These are phyloP conservation scores for Pythium folliculosum DNA, from an alignment of 352 stramenopile species.

Conservation along the genomic window DNA sequence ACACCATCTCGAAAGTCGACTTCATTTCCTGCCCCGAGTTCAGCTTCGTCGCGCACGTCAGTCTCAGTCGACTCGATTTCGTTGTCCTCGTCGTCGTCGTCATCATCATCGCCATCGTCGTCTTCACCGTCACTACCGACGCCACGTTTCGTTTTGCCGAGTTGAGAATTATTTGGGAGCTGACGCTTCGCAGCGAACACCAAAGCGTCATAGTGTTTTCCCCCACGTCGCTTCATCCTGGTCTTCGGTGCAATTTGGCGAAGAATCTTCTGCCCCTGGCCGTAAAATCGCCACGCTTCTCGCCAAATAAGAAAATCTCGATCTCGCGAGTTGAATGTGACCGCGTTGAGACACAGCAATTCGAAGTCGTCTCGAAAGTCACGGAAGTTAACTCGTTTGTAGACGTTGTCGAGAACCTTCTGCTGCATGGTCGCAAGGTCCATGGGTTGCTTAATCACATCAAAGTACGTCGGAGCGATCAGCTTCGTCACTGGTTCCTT, in stretches of 20 bases:
- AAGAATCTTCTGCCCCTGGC: constrained; percentile 72
- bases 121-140: constrained; percentile 27
- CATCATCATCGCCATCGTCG: constrained; percentile 32
- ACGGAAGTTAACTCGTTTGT: constrained; percentile 73
- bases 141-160: constrained; percentile 48
- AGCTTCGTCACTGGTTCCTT: constrained; percentile 92
- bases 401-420: constrained; percentile 69
- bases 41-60: background rate
- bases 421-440: constrained; percentile 89
- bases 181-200: constrained; percentile 77
- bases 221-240: constrained; percentile 75
- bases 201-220: constrained; percentile 69
- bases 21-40: background rate
- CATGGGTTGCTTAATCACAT: constrained; percentile 93
- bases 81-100: constrained; percentile 26
- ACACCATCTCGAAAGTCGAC: background rate
- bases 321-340: constrained; percentile 94
- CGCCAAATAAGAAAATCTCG: constrained; percentile 91
- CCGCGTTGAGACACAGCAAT: constrained; percentile 94
- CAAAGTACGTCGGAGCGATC: constrained; percentile 93
- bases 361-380: constrained; percentile 93
- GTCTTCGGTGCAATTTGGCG: constrained; percentile 72
- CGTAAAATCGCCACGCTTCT: constrained; percentile 92
- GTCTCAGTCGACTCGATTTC: constrained; percentile 28
- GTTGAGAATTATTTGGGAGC: constrained; percentile 76